Percentiles rank a stretch among this genome's conserved stretches.
phyloP scores from a whole-genome alignment of 495 filamentous ascomycete genomes.

The Talaromyces borbonicus region DNA sequence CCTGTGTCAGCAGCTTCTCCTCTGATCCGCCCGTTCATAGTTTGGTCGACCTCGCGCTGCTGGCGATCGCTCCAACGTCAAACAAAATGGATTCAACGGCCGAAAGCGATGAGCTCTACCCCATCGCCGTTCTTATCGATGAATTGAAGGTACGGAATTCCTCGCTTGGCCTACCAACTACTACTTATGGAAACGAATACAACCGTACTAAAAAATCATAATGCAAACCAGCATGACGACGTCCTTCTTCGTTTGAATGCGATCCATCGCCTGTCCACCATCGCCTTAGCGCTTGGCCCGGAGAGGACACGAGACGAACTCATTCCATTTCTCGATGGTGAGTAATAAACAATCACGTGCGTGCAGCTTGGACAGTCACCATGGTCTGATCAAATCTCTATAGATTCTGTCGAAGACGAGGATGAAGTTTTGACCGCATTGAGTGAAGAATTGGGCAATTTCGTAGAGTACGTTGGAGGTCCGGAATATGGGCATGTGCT shows the following conservation, averaged over 20 bases:
- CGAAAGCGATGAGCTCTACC: constrained; percentile 94
- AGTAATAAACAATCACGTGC: constrained; percentile 15
- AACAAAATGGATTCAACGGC: constrained; percentile 58
- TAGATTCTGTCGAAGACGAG: constrained; percentile 97
- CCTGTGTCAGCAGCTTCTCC: constrained; percentile 14
- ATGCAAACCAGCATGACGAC: constrained; percentile 72
- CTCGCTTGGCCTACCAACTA: not conserved
- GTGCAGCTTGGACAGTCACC: not conserved
- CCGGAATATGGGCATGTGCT: constrained; percentile 91
- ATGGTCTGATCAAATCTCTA: constrained; percentile 8
- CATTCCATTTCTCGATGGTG: constrained; percentile 97
- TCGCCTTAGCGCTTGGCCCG: constrained; percentile 87
- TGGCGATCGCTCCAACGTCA: constrained; percentile 13
- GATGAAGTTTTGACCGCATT: constrained; percentile 96
- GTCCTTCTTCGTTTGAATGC: constrained; percentile 95
- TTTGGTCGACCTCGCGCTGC: not conserved
- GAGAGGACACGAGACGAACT: constrained; percentile 96
- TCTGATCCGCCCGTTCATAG: constrained; percentile 18
- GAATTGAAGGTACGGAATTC: constrained; percentile 85
- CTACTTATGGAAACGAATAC: not conserved
- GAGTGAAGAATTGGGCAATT: constrained; percentile 89
- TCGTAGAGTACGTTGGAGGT: constrained; percentile 96
- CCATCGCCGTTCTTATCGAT: constrained; percentile 98
- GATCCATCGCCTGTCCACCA: constrained; percentile 94
- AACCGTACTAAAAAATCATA: not conserved